phyloP scores from a whole-genome alignment of 352 stramenopile species.

The Peronospora tabacina region DNA sequence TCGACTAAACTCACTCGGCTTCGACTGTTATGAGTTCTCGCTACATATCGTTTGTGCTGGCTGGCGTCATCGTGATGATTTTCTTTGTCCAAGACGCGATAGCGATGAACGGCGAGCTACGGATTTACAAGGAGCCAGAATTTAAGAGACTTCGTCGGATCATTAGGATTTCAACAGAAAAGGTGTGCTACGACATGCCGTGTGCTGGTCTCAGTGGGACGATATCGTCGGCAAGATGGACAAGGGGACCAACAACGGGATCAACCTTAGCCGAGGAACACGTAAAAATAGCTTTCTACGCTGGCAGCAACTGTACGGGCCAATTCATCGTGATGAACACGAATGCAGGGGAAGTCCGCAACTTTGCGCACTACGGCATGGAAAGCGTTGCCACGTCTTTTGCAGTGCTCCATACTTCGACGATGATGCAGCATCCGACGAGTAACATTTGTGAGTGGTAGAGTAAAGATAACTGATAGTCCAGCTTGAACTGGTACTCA shows the following conservation, averaged over 20 bases:
- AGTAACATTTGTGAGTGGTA: slow-evolving; percentile 19
- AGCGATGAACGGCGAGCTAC: slow-evolving; percentile 18
- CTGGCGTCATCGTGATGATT: not conserved
- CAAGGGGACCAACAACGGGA: slow-evolving; percentile 5
- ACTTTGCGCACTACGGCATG: slow-evolving; percentile 13
- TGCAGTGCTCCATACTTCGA: slow-evolving; percentile 19
- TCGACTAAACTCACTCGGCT: not conserved
- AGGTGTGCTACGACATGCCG: slow-evolving; percentile 26
- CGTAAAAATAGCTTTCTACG: slow-evolving; percentile 20
- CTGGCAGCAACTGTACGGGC: slow-evolving; percentile 19
- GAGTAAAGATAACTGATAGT: not conserved
- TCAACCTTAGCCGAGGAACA: slow-evolving; percentile 6
- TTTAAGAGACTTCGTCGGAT: slow-evolving; percentile 22
- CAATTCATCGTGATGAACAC: slow-evolving; percentile 9
- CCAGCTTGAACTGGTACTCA: not conserved
- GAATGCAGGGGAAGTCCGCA: slow-evolving; percentile 1
- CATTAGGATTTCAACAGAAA: slow-evolving; percentile 8
- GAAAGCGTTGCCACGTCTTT: slow-evolving; percentile 16
- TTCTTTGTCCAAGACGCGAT: not conserved
- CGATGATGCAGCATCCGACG: slow-evolving; percentile 3
- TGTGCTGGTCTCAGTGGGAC: slow-evolving; percentile 6
- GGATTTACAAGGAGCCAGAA: slow-evolving; percentile 19
- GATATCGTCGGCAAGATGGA: slow-evolving; percentile 20
- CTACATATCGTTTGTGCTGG: not conserved
- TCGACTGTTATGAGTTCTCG: slow-evolving; percentile 3